Evolutionary conservation across 192 early-diverging fungal species (phyloP).

Genomic region (Coemansia sp.): DNA sequence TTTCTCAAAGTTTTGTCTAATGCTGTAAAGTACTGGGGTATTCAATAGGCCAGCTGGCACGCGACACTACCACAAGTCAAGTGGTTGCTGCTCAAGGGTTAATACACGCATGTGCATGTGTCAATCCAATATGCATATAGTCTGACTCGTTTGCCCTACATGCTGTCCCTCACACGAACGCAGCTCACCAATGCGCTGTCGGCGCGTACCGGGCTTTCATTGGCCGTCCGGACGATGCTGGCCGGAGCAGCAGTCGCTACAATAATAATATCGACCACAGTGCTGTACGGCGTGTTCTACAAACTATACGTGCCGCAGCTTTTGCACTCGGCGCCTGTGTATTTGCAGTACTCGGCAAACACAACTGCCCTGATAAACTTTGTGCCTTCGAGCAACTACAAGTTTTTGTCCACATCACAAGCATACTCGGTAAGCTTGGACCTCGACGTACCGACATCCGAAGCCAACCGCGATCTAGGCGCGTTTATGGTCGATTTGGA

Average conservation of each 20-base stretch:
- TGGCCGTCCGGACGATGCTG: slow-evolving; percentile 24
- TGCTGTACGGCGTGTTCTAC: slow-evolving; percentile 61
- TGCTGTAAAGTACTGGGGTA: not conserved
- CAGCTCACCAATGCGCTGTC: not conserved
- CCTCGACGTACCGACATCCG: slow-evolving; percentile 60
- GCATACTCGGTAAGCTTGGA: slow-evolving; percentile 60
- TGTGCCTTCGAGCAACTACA: slow-evolving; percentile 37
- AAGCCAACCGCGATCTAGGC: slow-evolving; percentile 56
- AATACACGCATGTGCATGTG: no score
- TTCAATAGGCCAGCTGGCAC: not conserved
- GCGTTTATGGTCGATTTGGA: slow-evolving; percentile 69
- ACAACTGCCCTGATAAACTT: slow-evolving; percentile 26
- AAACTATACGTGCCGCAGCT: slow-evolving; percentile 61
- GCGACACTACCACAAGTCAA: not conserved
- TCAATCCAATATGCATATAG: not conserved
- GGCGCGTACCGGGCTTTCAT: slow-evolving; percentile 23
- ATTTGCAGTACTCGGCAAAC: slow-evolving; percentile 51
- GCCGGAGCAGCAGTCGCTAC: slow-evolving; percentile 12
- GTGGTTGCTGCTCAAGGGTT: not conserved
- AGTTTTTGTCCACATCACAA: slow-evolving; percentile 52
- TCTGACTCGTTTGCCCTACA: not conserved
- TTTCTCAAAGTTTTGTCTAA: not conserved
- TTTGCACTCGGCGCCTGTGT: slow-evolving; percentile 53
- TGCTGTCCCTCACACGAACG: not conserved
- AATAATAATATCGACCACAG: slow-evolving; percentile 23